Base-by-base conservation (phyloP, 768 basidiomycete genomes). In the Rickenella mellea region DNA sequence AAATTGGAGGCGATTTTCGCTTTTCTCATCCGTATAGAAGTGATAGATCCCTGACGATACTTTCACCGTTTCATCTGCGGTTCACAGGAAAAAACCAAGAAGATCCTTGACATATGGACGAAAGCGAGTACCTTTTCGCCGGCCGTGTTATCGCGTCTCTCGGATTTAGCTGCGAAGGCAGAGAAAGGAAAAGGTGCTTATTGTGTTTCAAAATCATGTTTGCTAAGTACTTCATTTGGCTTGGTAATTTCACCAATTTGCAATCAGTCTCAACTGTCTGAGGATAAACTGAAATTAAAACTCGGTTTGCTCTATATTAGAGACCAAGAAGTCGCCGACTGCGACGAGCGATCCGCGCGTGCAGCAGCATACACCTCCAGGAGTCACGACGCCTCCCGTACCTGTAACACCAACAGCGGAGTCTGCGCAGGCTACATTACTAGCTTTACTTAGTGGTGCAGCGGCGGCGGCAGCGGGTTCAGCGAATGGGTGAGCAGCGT, bases 31-130 rank as follows among this genome's bases (percentile, higher is more conserved):
- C 45, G 47, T 49, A 51, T 35, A 38, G 32, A 42, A 30, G 53
- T 58, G 55, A 48, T 54, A 57, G 55, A 52, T 36, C 32, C 47
- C 39, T 27, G 47, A 42, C 41, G 28, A 29, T 42, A 57, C 57
- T 53, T 62, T 59, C 61, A 56, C 50, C 55, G 55, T 55, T 53
- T 64, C 47, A 49, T 47, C 57, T 45, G 28, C 32, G 30, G 36
- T 39, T 46, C 58, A 63, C 71, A 97, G 93, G 94, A 96, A 70
- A 99, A 99, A 68, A 75, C 87, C 35, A 83, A 84, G 71, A 98
- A 98, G 65, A 80, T 99, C 56, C 78, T 94, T 63, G 96, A 97
- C 66, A 97, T 99, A 55, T 99, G 94, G 94, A 74, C 73, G 55
- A 94, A 93, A 63, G 77, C 80, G 45, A 77, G 71, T 63, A 94